phyloP scores from a whole-genome alignment of 768 basidiomycete genomes.

The Russula virescens region DNA sequence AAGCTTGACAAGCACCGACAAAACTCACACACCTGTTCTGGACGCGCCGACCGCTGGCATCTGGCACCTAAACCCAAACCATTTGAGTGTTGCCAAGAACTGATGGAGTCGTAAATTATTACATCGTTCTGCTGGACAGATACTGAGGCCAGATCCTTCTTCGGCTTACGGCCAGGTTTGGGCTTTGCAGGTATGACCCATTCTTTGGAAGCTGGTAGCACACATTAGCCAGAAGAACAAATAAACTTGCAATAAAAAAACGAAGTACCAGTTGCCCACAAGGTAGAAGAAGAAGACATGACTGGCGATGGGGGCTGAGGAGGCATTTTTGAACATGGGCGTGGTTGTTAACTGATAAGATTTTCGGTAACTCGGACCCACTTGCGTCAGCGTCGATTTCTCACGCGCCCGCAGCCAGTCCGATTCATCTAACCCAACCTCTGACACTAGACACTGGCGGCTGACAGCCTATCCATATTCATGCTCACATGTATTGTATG shows the following conservation, averaged over 20 bases:
- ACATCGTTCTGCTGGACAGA: constrained; percentile 48
- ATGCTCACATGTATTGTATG: no score
- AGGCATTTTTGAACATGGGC: constrained; percentile 17
- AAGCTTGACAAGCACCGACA: background rate
- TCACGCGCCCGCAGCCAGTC: background rate
- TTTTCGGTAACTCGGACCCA: constrained; percentile 22
- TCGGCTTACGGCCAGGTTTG: constrained; percentile 84
- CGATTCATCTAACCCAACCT: no score
- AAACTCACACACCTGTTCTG: constrained; percentile 54
- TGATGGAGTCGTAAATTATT: constrained; percentile 25
- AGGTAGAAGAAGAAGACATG: constrained; percentile 45
- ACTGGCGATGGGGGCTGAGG: constrained; percentile 24
- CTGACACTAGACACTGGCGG: no score
- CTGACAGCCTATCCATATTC: no score
- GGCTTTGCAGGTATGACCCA: constrained; percentile 86
- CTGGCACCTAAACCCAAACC: constrained; percentile 30
- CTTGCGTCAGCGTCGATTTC: background rate
- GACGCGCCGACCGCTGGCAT: constrained; percentile 60
- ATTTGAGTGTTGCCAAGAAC: constrained; percentile 17
- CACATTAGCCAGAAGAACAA: constrained; percentile 8
- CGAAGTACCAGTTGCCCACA: constrained; percentile 69
- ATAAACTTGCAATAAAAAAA: background rate
- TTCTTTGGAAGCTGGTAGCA: constrained; percentile 72
- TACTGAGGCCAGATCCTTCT: constrained; percentile 49
- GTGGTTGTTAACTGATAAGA: constrained; percentile 48